Evolutionary conservation across 257 asterid species (phyloP).

Genomic region (Verbascum thapsus): DNA sequence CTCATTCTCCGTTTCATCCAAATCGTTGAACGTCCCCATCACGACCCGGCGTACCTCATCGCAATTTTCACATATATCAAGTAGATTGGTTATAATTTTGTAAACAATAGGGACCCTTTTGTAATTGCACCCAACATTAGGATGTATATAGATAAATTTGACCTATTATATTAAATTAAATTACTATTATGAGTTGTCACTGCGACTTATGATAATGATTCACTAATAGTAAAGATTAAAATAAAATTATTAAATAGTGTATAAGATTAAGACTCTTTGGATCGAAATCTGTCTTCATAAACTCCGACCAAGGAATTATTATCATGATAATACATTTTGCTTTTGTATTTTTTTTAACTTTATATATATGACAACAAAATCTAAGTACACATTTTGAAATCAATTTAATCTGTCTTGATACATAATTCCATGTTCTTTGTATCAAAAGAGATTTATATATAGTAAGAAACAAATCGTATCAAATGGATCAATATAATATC

Average conservation of each 20-base stretch:
- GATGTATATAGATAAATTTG: no score
- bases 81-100: no score
- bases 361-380: background rate
- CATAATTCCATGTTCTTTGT: constrained; percentile 9
- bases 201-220: background rate
- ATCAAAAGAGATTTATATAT: background rate
- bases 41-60: no score
- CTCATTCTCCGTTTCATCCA: no score
- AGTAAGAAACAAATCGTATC: background rate
- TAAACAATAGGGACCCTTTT: no score
- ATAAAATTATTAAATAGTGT: background rate
- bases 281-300: background rate
- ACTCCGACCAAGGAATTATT: background rate
- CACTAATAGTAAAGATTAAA: background rate
- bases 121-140: no score
- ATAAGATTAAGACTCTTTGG: background rate
- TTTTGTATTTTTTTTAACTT: background rate
- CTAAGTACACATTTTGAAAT: background rate
- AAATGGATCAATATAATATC: background rate
- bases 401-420: background rate
- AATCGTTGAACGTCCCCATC: no score
- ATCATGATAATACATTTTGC: background rate
- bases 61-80: no score
- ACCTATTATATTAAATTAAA: no score
- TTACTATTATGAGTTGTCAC: background rate